phyloP scores from a whole-genome alignment of 371 early-diverging fungal species.

The Phascolomyces articulosus region DNA sequence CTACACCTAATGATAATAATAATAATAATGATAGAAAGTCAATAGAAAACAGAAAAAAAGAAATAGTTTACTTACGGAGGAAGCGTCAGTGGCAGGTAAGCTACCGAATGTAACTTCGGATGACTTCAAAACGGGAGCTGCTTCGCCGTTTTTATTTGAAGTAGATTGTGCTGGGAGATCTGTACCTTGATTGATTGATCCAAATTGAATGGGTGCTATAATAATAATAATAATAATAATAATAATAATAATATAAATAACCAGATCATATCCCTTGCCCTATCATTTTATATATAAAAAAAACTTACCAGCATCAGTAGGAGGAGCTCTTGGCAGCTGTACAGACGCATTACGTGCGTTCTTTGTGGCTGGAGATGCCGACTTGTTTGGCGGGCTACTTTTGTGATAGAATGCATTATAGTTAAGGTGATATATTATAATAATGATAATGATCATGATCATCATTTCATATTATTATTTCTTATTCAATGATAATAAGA shows the following conservation, averaged over 20 bases:
- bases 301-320: slow-evolving; percentile 38
- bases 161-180: slow-evolving; percentile 23
- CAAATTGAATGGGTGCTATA: slow-evolving; percentile 56
- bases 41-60: slow-evolving; percentile 1
- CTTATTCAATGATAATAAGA: no score
- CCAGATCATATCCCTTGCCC: background rate
- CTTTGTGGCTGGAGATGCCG: slow-evolving; percentile 17
- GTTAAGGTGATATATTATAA: slow-evolving; percentile 14
- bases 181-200: slow-evolving; percentile 53
- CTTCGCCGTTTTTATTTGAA: slow-evolving; percentile 16
- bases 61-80: slow-evolving; percentile 31
- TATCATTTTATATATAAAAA: background rate
- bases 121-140: slow-evolving; percentile 23
- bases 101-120: slow-evolving; percentile 51
- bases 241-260: background rate
- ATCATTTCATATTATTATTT: no score
- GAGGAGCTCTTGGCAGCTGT: slow-evolving; percentile 48
- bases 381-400: slow-evolving; percentile 16
- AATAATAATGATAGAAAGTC: slow-evolving; percentile 7
- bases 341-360: slow-evolving; percentile 34
- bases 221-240: no score
- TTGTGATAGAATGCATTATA: background rate
- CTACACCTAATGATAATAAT: no score
- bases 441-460: no score
- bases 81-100: slow-evolving; percentile 38